phyloP scores from a whole-genome alignment of 352 stramenopile genomes.

The Phytophthora macrochlamydospora region DNA sequence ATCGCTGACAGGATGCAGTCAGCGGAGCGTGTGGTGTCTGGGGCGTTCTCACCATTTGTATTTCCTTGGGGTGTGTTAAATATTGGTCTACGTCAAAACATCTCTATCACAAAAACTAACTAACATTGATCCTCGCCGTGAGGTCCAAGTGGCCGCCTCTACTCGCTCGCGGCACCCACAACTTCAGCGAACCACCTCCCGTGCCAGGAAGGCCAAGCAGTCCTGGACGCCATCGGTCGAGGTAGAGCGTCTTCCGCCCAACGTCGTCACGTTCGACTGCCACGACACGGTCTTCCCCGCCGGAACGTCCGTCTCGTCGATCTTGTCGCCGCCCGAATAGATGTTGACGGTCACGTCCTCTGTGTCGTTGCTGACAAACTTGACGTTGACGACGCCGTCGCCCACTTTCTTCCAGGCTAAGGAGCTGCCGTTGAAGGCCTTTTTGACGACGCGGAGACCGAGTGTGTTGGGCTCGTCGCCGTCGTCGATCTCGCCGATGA shows the following conservation, averaged over 20 bases:
- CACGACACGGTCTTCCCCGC: not conserved
- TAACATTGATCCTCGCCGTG: slow-evolving; percentile 2
- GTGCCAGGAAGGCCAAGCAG: not conserved
- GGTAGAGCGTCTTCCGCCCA: not conserved
- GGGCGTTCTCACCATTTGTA: too few relatives aligned
- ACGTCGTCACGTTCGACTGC: not conserved
- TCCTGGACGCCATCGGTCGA: not conserved
- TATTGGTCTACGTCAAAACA: too few relatives aligned
- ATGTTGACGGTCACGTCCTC: slow-evolving; percentile 2
- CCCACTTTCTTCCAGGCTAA: slow-evolving; percentile 35
- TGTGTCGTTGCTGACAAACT: slow-evolving; percentile 24
- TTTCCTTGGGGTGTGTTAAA: too few relatives aligned
- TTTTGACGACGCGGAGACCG: slow-evolving; percentile 34
- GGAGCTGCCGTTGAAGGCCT: slow-evolving; percentile 32
- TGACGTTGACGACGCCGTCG: slow-evolving; percentile 37
- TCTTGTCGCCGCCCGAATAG: slow-evolving; percentile 1
- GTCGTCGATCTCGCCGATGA: slow-evolving; percentile 27
- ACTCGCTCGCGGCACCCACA: not conserved
- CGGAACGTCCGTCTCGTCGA: slow-evolving; percentile 37
- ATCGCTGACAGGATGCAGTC: too few relatives aligned
- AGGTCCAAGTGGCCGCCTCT: not conserved
- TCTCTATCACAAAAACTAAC: not conserved
- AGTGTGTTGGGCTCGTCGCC: slow-evolving; percentile 32
- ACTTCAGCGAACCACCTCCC: slow-evolving; percentile 1
- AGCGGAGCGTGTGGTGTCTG: too few relatives aligned